Conservation (phyloP, 371 early-diverging fungal genomes). For the Rhizomucor pusillus region DNA sequence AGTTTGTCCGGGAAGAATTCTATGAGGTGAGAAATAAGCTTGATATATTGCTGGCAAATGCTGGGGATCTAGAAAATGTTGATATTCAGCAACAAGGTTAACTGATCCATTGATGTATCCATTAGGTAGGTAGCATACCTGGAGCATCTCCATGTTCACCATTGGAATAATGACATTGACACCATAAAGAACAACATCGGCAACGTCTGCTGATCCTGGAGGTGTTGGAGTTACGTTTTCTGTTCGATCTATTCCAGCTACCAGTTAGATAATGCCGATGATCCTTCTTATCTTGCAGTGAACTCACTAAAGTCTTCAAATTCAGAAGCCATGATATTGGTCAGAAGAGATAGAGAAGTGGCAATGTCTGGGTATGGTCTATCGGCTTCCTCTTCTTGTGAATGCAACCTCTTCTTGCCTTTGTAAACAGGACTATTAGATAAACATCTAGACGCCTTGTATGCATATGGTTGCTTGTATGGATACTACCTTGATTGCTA, state of each 20-base stretch:
- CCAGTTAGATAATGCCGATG: not conserved
- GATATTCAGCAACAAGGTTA: not conserved
- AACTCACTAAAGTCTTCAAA: constrained; percentile 52
- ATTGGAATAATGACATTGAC: constrained; percentile 68
- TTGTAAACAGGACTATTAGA: not conserved
- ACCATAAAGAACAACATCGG: constrained; percentile 72
- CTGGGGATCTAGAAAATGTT: constrained; percentile 53
- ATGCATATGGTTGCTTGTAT: not conserved
- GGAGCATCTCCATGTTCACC: constrained; percentile 70
- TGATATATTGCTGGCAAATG: constrained; percentile 67
- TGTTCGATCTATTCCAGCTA: constrained; percentile 4
- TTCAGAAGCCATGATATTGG: constrained; percentile 59
- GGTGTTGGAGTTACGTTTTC: constrained; percentile 9
- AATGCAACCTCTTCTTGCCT: constrained; percentile 51
- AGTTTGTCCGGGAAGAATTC: constrained; percentile 70
- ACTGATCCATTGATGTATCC: not conserved
- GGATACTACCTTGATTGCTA: constrained; percentile 43
- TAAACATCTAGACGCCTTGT: too few species aligned
- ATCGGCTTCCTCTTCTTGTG: constrained; percentile 62
- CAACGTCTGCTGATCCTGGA: constrained; percentile 37
- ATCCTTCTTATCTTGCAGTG: not conserved
- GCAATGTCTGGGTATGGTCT: constrained; percentile 69
- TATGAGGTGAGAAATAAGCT: constrained; percentile 62
- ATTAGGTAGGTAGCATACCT: constrained; percentile 35
- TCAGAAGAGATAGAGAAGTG: constrained; percentile 57